phyloP scores from a whole-genome alignment of 2,329 filamentous ascomycete species.

The Dothidotthia symphoricarpi region DNA sequence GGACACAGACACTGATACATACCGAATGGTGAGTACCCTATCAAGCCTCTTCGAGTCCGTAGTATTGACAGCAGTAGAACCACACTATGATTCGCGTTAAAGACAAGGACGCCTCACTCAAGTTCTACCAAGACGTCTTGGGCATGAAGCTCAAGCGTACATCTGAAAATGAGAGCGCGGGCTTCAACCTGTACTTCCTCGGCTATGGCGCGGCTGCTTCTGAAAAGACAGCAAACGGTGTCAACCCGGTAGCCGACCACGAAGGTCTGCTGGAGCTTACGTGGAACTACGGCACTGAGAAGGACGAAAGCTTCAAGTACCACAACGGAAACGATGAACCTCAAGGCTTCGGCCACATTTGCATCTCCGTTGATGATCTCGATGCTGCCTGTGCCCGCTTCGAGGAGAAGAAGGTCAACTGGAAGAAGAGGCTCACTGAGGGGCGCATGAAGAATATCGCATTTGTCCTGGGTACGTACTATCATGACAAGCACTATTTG shows the following conservation, averaged over 20 bases:
- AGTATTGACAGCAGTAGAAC: constrained; percentile 54
- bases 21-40: constrained; percentile 58
- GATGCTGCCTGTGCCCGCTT: constrained; percentile 83
- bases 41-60: not conserved
- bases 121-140: constrained; percentile 68
- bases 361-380: constrained; percentile 83
- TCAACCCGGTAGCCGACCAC: constrained; percentile 61
- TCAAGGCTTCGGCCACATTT: constrained; percentile 93
- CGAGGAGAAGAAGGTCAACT: constrained; percentile 75
- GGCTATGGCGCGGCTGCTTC: constrained; percentile 61
- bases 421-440: constrained; percentile 95
- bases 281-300: constrained; percentile 81
- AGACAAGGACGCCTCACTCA: constrained; percentile 48
- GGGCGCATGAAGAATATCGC: constrained; percentile 91
- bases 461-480: constrained; percentile 66
- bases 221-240: constrained; percentile 54
- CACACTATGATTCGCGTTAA: constrained; percentile 97
- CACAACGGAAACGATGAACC: constrained; percentile 90
- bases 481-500: not conserved
- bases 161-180: constrained; percentile 64
- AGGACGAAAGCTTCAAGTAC: constrained; percentile 78
- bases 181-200: constrained; percentile 91
- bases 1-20: constrained; percentile 70
- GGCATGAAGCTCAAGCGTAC: constrained; percentile 83
- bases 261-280: constrained; percentile 90